Base-by-base conservation (phyloP, 1,284 basidiomycete genomes). In the Sanguinoderma infundibulare region DNA sequence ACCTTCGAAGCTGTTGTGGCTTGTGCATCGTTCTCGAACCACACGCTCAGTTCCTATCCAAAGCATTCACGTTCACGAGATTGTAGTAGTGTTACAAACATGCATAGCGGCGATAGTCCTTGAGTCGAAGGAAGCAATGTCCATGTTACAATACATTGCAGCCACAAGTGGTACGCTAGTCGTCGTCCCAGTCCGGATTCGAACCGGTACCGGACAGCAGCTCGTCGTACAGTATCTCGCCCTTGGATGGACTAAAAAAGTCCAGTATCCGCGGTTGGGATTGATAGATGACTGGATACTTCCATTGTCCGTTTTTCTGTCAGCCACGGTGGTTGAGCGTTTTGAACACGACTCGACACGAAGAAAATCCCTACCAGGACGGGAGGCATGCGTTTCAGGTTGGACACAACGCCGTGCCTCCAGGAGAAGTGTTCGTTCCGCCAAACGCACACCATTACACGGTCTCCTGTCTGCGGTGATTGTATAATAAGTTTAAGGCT, bases 141-240 rank as follows among this genome's bases (percentile, higher is more conserved):
- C n/a, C n/a, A n/a, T n/a, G n/a, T n/a, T n/a, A n/a, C n/a, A n/a
- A n/a, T n/a, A n/a, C n/a, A n/a, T n/a, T n/a, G n/a, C n/a, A n/a
- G n/a, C n/a, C n/a, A n/a, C n/a, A n/a, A n/a, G n/a, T n/a, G n/a
- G n/a, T n/a, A n/a, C n/a, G n/a, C n/a, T n/a, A n/a, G n/a, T n/a
- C n/a, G n/a, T n/a, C n/a, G n/a, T n/a, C n/a, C n/a, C n/a, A n/a
- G n/a, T n/a, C n/a, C n/a, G n/a, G n/a, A n/a, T n/a, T n/a, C n/a
- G n/a, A n/a, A n/a, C n/a, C 17, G 14, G n/a, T 5, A 12, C 3
- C 20, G 5, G 57, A 44, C 7, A 35, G 40, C 7, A 59, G 30
- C 22, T 17, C 46, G 50, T 59, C 57, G 51, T 59, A 59, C 17
- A 53, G 34, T 9, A 59, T 59, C 17, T 38, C 32, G 17, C 22